Evolutionary conservation across 2,329 filamentous ascomycete species (phyloP), one percentile per base, ranked within the genome.

Genomic region (Aspergillus intermedius): DNA sequence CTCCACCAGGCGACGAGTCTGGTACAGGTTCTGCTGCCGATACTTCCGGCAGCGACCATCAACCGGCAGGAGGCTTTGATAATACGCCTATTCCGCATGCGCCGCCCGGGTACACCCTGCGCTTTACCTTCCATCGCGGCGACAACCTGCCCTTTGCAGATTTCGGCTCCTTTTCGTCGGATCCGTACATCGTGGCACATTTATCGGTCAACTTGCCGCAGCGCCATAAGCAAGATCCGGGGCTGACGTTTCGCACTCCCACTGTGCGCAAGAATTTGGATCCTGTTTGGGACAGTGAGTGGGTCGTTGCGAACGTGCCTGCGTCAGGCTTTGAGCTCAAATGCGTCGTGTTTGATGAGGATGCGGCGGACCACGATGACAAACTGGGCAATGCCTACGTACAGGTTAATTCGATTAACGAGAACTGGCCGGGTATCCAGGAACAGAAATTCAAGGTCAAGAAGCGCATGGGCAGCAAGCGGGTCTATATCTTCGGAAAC

Each of bases 231-330:
- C 88, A 95, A 63, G 90, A 96, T 61, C 87, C 90, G 0, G 77
- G 82, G 19, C 72, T 95, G 28, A 76, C 75, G 19, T 80, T 87
- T 63, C 83, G 91, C 42, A 95, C 89, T 0, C 81, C 78, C 1
- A 96, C 91, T 0, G 70, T 91, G 30, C 81, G 86, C 49, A 80
- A 78, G 55, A 84, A 79, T 37, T 84, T 82, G 1, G 80, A 91
- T 58, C 91, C 91, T 0, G 76, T 74, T 43, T 97, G 91, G 91
- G 78, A 95, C 43, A 81, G 84, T 34, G 80, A 88, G 51, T 97
- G 91, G 91, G 77, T 89, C 19, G 85, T 97, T 21, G 88, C 88
- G 52, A 94, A 95, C 57, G 79, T 96, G 2, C 91, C 91, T 0
- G 74, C 83, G 0, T 81, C 79, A 0, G 91, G 91, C 3, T 95